phyloP scores from a whole-genome alignment of 1,284 basidiomycete genomes.

The Malassezia japonica region DNA sequence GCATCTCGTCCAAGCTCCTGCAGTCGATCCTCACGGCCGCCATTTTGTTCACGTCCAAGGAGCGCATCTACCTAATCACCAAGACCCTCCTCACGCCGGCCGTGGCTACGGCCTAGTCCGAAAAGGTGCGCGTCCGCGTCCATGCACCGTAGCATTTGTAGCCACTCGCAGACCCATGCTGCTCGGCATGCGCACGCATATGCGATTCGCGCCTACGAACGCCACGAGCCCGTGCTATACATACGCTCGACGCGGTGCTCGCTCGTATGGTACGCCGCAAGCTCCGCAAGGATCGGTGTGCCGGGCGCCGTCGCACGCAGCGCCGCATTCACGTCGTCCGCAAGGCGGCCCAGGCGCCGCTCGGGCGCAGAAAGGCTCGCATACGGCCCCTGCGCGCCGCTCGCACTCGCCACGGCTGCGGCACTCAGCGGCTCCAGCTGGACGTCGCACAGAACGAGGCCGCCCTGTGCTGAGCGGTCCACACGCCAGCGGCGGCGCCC shows the following conservation, averaged over 20 bases:
- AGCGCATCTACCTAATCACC: constrained; percentile 37
- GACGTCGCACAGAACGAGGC: not conserved
- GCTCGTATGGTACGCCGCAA: not conserved
- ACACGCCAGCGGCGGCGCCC: not conserved
- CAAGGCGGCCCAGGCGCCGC: constrained; percentile 3
- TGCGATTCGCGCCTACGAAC: too few relatives aligned
- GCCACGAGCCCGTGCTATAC: not conserved
- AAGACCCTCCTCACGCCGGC: constrained; percentile 12
- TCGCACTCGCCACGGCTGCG: constrained; percentile 6
- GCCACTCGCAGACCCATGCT: too few relatives aligned
- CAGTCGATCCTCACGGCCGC: constrained; percentile 46
- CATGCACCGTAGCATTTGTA: too few relatives aligned
- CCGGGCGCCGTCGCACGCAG: not conserved
- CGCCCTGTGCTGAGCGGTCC: too few relatives aligned
- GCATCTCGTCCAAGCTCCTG: constrained; percentile 42
- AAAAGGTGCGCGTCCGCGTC: too few relatives aligned
- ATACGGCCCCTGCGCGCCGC: not conserved
- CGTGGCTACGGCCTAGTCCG: too few relatives aligned
- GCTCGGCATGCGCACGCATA: too few relatives aligned
- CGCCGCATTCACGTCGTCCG: constrained; percentile 6
- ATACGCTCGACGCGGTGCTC: not conserved
- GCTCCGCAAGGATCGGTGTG: not conserved
- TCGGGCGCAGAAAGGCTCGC: not conserved
- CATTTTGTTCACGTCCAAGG: constrained; percentile 45
- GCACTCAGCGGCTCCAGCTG: constrained; percentile 10